Base-by-base conservation (phyloP, 2,329 filamentous ascomycete genomes). In the Trichoderma sp. region DNA sequence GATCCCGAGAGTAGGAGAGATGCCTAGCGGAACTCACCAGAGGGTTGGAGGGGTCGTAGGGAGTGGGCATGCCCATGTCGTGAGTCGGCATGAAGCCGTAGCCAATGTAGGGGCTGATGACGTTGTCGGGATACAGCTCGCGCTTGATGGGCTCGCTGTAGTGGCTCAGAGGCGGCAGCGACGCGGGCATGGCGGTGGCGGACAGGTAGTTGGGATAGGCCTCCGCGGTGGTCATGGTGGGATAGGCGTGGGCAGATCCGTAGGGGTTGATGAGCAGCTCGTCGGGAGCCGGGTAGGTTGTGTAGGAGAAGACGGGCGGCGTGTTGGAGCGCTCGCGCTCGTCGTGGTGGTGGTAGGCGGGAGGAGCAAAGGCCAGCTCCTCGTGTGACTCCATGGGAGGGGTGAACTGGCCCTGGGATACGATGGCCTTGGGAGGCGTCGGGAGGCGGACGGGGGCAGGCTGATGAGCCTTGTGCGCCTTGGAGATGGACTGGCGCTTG, bases 281-380 rank as follows among this genome's bases (percentile, higher is more conserved):
- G 68, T 91, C 89, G 24, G 87, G 84, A 48, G 86, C 83, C 15
- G 87, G 84, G 73, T 91, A 90, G n/a, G 86, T 77, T 62, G 86
- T 83, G 78, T 90, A 91, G 17, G 73, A 79, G 72, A 90, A 88
- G 58, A 89, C 86, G 64, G 89, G 88, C 61, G 90, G 90, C 64
- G 88, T 90, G 74, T 88, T 85, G 44, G 89, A 91, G 64, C 88
- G 81, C 70, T 90, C 88, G 65, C 90, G 84, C 61, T 86, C 86
- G 74, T 88, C 88, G 34, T 65, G 63, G 55, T 65, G 63, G 47
- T 65, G 63, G 26, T 63, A 58, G 34, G 65, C 55, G 28, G 66
- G 55, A 14, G 74, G 81, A 39, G 82, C 78, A 77, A 91, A 91
- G 78, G 91, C 83, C 67, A 87, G 80, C 69, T 92, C 88, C 72